Base-by-base conservation (phyloP, 1,284 basidiomycete genomes). In the Coriolopsis trogii region DNA sequence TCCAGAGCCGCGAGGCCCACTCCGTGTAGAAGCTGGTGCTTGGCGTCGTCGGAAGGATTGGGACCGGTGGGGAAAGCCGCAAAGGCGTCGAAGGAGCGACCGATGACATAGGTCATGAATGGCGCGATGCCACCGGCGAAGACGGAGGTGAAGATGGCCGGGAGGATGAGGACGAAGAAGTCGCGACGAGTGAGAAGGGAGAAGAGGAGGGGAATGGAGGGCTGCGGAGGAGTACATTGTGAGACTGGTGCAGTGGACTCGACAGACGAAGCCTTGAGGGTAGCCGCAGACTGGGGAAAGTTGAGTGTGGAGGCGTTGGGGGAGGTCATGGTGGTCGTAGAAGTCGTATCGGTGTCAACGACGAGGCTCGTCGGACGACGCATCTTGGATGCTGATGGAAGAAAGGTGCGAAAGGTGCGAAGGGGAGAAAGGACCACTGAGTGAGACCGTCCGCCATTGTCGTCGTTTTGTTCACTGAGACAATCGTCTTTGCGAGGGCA, bases 101-200 rank as follows among this genome's bases (percentile, higher is more conserved):
- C 95, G 58, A 98, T 77, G 58, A 96, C 83, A 46, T 84, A 80
- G 6, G 96, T 95, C 94, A 98, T 98, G 75, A 91, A 91, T 1
- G 96, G 93, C 0, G 91, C 93, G 30, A 98, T 78, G 30, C 86
- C 82, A 37, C 93, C 91, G 0, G 87, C 79, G 36, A 83, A 71
- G 33, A 93, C 53, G 4, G 93, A 89, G 23, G 85, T 77, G 37
- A 82, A 16, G 46, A 90, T 60, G 3, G 90, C 93, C 1, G 95
- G 95, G 23, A 87, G 58, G 45, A 95, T 71, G 53, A 93, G 75
- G 20, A 77, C 59, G 42, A 82, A 62, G 49, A 79, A 63, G 61
- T 91, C 82, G 39, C 76, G 76, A 24, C 71, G 67, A 1, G 83
- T 74, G 49, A 88, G 74, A 49, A 86, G 76, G 28, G 83, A 83